Conservation (phyloP, 257 asterid species). For the Penstemon barbatus region DNA sequence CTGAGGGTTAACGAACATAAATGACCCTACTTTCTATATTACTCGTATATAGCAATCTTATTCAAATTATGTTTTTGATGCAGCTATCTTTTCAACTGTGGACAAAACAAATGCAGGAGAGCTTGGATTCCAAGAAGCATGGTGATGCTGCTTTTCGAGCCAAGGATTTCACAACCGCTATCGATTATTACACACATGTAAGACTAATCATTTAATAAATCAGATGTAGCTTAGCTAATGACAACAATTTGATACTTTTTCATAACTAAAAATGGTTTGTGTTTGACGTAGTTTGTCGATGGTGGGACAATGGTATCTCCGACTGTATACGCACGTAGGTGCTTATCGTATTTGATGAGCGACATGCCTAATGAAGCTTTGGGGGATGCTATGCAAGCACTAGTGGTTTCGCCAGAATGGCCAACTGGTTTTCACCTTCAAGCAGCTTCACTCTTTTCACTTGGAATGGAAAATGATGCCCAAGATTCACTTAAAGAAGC, state of each 20-base stretch:
- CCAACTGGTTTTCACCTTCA: slow-evolving; percentile 78
- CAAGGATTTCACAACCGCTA: slow-evolving; percentile 76
- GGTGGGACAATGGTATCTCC: slow-evolving; percentile 94
- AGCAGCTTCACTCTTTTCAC: slow-evolving; percentile 75
- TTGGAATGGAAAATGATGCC: slow-evolving; percentile 83
- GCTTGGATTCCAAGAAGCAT: slow-evolving; percentile 80
- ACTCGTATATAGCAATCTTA: too few relatives aligned
- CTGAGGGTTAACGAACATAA: too few relatives aligned
- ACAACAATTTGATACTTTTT: not conserved
- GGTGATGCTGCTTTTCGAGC: slow-evolving; percentile 95
- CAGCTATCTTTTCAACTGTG: slow-evolving; percentile 98
- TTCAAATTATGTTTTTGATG: slow-evolving; percentile 26
- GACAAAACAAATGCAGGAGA: slow-evolving; percentile 97
- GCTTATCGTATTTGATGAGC: slow-evolving; percentile 72
- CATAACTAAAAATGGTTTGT: not conserved
- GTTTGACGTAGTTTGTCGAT: slow-evolving; percentile 61
- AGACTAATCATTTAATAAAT: not conserved
- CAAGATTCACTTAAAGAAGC: slow-evolving; percentile 86
- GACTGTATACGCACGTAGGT: slow-evolving; percentile 74
- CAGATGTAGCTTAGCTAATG: not conserved
- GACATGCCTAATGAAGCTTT: slow-evolving; percentile 80
- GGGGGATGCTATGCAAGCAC: slow-evolving; percentile 87
- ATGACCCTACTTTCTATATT: too few relatives aligned
- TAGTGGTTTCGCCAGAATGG: slow-evolving; percentile 78
- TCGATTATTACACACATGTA: slow-evolving; percentile 81